Percentiles rank a stretch among this genome's conserved stretches.
Conservation (phyloP, 192 early-diverging fungal species). For the Geosiphon pyriformis region DNA sequence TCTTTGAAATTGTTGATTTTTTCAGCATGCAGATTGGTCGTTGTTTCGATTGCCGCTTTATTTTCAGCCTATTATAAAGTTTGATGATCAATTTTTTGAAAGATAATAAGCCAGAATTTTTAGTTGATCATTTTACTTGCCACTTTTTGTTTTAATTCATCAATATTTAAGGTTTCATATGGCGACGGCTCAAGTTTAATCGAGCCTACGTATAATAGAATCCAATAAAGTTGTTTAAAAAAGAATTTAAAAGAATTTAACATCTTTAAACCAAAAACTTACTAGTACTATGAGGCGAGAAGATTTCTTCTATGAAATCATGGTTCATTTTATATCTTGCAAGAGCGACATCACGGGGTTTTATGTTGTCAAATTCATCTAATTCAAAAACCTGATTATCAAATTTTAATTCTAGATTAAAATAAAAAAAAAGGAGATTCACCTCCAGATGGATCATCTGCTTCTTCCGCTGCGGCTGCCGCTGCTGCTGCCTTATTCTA, state of each 20-base stretch:
- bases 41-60: constrained; percentile 27
- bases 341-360: constrained; percentile 55
- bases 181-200: constrained; percentile 29
- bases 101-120: background rate
- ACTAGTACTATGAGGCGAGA: constrained; percentile 55
- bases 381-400: too few relatives aligned
- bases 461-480: constrained; percentile 31
- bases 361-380: constrained; percentile 57
- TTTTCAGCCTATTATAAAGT: constrained; percentile 20
- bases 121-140: constrained; percentile 11
- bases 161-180: constrained; percentile 25
- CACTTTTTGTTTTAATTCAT: constrained; percentile 25
- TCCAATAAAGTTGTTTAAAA: background rate
- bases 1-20: constrained; percentile 36
- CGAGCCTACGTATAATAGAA: constrained; percentile 19
- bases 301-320: constrained; percentile 61
- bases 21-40: constrained; percentile 34
- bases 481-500: constrained; percentile 2
- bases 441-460: constrained; percentile 55
- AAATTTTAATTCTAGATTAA: too few relatives aligned
- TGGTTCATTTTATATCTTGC: constrained; percentile 59
- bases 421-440: too few relatives aligned
- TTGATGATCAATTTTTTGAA: constrained; percentile 20
- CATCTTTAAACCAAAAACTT: constrained; percentile 15
- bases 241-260: background rate